A percentile compares a stretch with the other conserved stretches of the same genome.
Conservation (phyloP, 148 eudicot genomes). For the Bassia scoparia region DNA sequence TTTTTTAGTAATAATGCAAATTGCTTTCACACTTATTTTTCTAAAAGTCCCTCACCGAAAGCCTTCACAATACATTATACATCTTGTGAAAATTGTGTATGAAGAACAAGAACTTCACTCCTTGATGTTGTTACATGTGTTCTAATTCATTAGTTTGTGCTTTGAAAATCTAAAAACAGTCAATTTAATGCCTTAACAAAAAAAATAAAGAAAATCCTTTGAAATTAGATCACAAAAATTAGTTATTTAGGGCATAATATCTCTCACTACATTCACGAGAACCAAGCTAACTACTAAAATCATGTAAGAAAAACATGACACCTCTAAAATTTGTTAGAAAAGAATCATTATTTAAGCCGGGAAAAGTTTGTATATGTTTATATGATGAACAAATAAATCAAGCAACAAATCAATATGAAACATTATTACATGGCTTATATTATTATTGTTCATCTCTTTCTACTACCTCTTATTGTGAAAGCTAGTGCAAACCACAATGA, state of each 20-base stretch:
- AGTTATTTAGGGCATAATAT: not conserved
- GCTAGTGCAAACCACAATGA: not conserved
- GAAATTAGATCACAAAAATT: conserved; percentile 4
- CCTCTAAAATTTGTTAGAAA: not conserved
- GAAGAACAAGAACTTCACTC: conserved; percentile 11
- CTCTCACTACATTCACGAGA: conserved; percentile 23
- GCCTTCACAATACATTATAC: not conserved
- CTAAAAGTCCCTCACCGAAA: not conserved
- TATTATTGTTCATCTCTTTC: not conserved
- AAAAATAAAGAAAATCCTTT: not conserved
- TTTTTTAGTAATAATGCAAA: not conserved
- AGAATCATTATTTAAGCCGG: conserved; percentile 18
- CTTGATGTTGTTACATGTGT: not conserved
- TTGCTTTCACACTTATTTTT: not conserved
- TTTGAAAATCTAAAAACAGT: not conserved
- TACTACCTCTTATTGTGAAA: not conserved
- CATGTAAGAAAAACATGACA: conserved; percentile 31
- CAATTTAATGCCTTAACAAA: not conserved
- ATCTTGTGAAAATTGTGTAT: conserved; percentile 22
- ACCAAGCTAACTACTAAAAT: not conserved
- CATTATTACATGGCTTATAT: conserved; percentile 5
- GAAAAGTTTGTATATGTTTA: too few species aligned
- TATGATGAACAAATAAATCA: too few species aligned
- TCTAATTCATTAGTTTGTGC: not conserved
- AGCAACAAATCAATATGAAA: conserved; percentile 5